Percentiles rank a stretch among this genome's conserved stretches.
Conservation (phyloP, 2,329 filamentous ascomycete genomes). For the Microcyclosporella mali region DNA sequence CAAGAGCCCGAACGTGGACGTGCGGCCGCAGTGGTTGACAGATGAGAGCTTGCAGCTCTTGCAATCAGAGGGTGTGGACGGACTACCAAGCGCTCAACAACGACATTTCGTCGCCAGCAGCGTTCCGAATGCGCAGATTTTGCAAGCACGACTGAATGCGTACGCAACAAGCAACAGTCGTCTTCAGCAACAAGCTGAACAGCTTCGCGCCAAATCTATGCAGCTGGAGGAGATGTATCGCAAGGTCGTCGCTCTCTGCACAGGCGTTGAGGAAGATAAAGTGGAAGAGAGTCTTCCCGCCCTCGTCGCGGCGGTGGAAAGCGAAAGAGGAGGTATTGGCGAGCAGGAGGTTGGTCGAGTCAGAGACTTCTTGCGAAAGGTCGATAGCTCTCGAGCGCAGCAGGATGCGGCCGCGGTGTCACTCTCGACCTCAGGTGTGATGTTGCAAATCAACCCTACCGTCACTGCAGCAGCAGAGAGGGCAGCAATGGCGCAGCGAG, state of each 20-base stretch:
- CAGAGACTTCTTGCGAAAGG: constrained; percentile 70
- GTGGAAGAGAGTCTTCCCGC: constrained; percentile 76
- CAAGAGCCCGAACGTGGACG: constrained; percentile 16
- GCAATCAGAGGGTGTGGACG: constrained; percentile 1
- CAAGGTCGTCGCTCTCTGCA: constrained; percentile 81
- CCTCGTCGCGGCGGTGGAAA: constrained; percentile 81
- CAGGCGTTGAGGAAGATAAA: constrained; percentile 66
- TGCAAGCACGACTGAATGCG: constrained; percentile 64
- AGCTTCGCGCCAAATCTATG: constrained; percentile 69
- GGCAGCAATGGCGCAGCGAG: background rate
- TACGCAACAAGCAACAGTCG: constrained; percentile 63
- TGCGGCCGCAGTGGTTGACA: constrained; percentile 32
- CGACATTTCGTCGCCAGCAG: constrained; percentile 22
- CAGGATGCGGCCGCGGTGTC: background rate
- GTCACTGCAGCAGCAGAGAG: constrained; percentile 7
- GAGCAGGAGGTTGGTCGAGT: constrained; percentile 63
- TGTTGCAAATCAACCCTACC: constrained; percentile 10
- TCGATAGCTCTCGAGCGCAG: constrained; percentile 50
- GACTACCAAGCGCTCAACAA: constrained; percentile 13
- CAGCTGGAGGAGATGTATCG: constrained; percentile 85
- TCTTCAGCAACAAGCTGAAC: constrained; percentile 61
- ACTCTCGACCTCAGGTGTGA: background rate
- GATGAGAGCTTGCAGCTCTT: constrained; percentile 27
- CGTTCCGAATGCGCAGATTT: constrained; percentile 21
- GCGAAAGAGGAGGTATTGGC: constrained; percentile 50